These are phyloP conservation scores for Eucalyptus fibrosa DNA, from an alignment of 345 rosid genomes.

Conservation along the genomic window DNA sequence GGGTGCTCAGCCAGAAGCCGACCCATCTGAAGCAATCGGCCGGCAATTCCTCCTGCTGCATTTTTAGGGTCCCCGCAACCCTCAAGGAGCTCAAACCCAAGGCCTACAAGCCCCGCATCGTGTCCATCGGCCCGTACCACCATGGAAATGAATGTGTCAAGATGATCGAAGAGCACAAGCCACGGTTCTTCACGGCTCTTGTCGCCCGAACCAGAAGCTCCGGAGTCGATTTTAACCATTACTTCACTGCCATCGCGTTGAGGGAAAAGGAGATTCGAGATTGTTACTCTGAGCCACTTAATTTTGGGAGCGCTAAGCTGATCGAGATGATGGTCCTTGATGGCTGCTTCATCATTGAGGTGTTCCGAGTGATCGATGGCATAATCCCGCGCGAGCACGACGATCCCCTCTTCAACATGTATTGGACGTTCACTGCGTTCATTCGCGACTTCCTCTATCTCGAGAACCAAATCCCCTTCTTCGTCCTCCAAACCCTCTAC, in stretches of 20 bases:
- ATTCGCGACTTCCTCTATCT: background rate
- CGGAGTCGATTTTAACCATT: background rate
- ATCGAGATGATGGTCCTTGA: background rate
- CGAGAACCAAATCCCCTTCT: background rate
- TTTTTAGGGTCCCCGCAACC: conserved; percentile 29
- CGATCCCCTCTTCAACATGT: background rate
- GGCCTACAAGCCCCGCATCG: conserved; percentile 15
- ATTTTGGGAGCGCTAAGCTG: background rate
- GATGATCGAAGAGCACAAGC: conserved; percentile 42
- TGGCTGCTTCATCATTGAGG: conserved; percentile 26
- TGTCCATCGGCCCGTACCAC: conserved; percentile 1
- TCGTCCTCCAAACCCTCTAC: background rate
- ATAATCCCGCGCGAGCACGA: background rate
- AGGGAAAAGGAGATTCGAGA: conserved; percentile 10
- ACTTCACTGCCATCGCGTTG: background rate
- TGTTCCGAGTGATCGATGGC: background rate
- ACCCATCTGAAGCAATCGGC: conserved; percentile 12
- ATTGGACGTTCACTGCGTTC: background rate
- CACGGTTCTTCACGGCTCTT: conserved; percentile 3
- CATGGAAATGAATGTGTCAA: conserved; percentile 6
- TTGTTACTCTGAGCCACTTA: conserved; percentile 14
- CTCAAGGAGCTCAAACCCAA: background rate
- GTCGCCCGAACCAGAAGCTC: background rate
- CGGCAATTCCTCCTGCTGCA: conserved; percentile 16
- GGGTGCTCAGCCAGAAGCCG: background rate